Base-by-base conservation (phyloP, 2,329 filamentous ascomycete species). In the Aspergillus alliaceus region DNA sequence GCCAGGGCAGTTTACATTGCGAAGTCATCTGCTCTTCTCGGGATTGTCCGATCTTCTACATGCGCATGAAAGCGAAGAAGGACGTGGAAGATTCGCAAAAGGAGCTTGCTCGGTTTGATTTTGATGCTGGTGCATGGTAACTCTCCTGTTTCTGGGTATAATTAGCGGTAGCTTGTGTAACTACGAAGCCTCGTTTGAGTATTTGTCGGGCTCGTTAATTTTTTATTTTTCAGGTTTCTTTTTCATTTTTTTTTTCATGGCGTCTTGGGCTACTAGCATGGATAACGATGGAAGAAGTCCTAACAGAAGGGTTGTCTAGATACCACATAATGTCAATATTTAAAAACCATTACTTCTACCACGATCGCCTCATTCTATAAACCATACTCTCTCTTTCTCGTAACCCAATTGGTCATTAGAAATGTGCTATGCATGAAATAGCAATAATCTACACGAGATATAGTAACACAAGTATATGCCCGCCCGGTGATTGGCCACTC, bases 51-150 rank as follows among this genome's bases (percentile, higher is more conserved):
- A 99, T 99, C 69, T 99, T 99, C 76, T 99, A 99, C 75, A 99
- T 99, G 95, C 87, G 95, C 4, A 99, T 99, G 95, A 99, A 99
- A 83, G 93, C 93, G 31, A 96, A 97, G 84, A 99, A 99, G 81
- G 95, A 99, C 73, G 87, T 98, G 37, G 93, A 98, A 75, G 95
- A 99, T 78, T 89, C 88, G 1, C 91, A 93, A 56, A 96, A 91
- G 78, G 95, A 99, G 75, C 76, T 99, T 68, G 84, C 84, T 66
- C 82, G 95, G 66, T 99, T 99, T 76, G 95, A 99, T 77, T 84
- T 87, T 62, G 93, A 96, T 75, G 85, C 86, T 67, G 88, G 89
- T 56, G 84, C 90, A 27, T 87, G 85, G 84, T 87, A 62, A 72
- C 59, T 25, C 1, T 42, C 9, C 40, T 27, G 27, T 46, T 44